Conservation (phyloP, 169 alveolate species). For the Blepharisma undulans region DNA sequence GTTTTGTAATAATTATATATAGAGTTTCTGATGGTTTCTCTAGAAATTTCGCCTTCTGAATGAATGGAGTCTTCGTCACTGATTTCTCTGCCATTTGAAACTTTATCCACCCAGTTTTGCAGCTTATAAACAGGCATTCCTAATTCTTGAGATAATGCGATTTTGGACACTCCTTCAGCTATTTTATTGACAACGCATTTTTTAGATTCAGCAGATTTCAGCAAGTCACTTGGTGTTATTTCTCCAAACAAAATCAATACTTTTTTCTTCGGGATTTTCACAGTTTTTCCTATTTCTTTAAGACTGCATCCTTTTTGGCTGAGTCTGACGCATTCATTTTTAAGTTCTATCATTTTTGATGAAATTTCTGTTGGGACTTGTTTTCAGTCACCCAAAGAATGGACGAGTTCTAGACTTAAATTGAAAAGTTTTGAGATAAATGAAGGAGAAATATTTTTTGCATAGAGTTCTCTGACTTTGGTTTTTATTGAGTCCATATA, state of each 20-base stretch:
- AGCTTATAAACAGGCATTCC: background rate
- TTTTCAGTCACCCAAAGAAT: background rate
- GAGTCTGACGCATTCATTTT: background rate
- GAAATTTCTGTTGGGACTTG: background rate
- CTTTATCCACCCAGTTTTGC: background rate
- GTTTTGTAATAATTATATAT: background rate
- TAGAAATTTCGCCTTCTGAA: background rate
- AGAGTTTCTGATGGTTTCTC: background rate
- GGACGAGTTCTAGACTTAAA: background rate
- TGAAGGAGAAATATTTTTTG: background rate
- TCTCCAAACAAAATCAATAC: background rate
- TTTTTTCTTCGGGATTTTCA: background rate
- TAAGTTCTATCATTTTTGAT: background rate
- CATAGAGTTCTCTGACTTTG: background rate
- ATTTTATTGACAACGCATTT: no score
- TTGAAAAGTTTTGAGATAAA: background rate
- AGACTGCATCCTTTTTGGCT: background rate
- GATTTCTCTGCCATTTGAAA: background rate
- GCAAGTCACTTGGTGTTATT: background rate
- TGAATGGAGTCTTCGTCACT: background rate
- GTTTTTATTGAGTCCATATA: background rate
- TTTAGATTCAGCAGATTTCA: background rate
- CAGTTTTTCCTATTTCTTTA: background rate
- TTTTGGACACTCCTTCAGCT: background rate
- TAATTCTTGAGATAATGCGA: background rate